Base-by-base conservation (phyloP, 495 filamentous ascomycete species). In the Penicillium paradoxum region DNA sequence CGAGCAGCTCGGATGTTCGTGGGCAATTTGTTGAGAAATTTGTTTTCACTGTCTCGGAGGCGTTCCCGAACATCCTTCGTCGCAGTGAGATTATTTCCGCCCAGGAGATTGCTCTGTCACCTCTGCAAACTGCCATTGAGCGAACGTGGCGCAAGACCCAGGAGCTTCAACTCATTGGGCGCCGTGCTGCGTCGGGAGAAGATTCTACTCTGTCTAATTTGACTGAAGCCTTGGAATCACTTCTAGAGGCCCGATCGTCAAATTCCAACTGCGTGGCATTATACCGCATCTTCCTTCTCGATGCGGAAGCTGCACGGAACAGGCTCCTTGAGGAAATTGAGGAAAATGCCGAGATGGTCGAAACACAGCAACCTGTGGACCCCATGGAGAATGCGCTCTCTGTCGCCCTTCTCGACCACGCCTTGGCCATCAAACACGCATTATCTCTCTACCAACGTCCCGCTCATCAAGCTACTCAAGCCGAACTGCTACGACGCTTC, bases 51-150 rank as follows among this genome's bases (percentile, higher is more conserved):
- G 91, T 90, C 7, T 84, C 84, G 0, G 91, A 96, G 56, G 59
- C 86, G 0, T 97, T 98, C 72, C 95, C 93, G 6, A 96, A 90
- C 8, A 93, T 98, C 36, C 75, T 96, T 21, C 82, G 90, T 32
- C 80, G 91, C 39, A 95, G 89, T 61, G 93, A 97, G 70, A 85
- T 98, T 49, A 67, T 95, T 10, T 66, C 77, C 3, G 75, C 80
- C n/a, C 72, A 82, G n/a, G 82, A 83, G 24, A 65, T 88, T 18
- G 76, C 77, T 2, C 66, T 96, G 13, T 79, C 81, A 19, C 87
- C 92, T 8, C 72, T 92, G 53, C 86, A 97, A 62, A 92, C 90
- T 6, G 93, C 88, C 4, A 79, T 97, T 40, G 92, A 97, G 65
- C 82, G 92, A n/a, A 89, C 95, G 32, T 83, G 86, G 62, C 81